These are phyloP conservation scores for Rhytidiadelphus loreus DNA, from an alignment of 225 moss, liverwort and hornwort species.

Conservation along the genomic window DNA sequence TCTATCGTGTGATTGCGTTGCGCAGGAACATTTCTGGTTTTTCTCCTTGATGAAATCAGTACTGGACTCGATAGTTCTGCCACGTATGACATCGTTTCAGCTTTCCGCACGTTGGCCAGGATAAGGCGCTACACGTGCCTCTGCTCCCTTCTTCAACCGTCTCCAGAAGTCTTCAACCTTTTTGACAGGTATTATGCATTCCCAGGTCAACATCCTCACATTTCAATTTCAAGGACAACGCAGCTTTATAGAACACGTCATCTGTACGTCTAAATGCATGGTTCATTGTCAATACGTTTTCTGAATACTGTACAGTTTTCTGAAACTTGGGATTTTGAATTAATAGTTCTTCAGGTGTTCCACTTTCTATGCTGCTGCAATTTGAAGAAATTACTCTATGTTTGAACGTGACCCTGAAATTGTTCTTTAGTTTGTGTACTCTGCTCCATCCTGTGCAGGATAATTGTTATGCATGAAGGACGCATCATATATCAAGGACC, in stretches of 20 bases:
- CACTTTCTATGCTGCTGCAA: background rate
- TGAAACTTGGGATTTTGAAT: background rate
- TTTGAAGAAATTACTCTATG: background rate
- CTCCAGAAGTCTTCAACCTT: background rate
- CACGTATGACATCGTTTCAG: background rate
- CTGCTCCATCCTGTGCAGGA: background rate
- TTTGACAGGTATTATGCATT: background rate
- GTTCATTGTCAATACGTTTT: background rate
- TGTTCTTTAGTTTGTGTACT: background rate
- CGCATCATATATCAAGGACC: background rate
- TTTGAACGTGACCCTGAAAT: background rate
- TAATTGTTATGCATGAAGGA: background rate
- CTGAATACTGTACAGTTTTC: background rate
- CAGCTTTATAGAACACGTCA: background rate
- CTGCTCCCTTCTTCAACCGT: background rate
- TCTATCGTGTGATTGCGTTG: background rate
- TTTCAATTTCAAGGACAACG: background rate
- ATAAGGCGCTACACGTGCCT: background rate
- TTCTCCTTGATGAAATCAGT: conserved; percentile 74
- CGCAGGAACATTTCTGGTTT: conserved; percentile 48
- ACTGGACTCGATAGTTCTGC: background rate
- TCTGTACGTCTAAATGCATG: background rate
- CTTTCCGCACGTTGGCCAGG: background rate
- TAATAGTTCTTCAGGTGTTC: background rate
- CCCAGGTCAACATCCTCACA: background rate